phyloP scores from a whole-genome alignment of 495 filamentous ascomycete genomes.

The Filosporella fistucella region DNA sequence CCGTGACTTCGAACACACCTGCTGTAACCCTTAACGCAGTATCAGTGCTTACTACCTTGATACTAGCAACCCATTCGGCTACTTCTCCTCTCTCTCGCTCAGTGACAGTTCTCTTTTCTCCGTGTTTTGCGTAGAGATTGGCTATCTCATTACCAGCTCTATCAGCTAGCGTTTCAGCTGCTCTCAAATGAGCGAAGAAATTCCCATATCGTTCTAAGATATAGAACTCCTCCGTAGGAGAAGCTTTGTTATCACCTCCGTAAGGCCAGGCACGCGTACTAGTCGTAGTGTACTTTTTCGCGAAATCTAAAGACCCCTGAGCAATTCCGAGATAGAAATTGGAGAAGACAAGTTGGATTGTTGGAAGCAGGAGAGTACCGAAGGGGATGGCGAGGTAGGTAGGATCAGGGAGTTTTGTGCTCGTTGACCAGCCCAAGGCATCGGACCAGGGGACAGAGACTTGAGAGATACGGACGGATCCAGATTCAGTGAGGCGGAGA shows the following conservation, averaged over 20 bases:
- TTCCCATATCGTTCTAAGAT: slow-evolving; percentile 57
- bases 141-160: slow-evolving; percentile 41
- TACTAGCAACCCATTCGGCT: slow-evolving; percentile 54
- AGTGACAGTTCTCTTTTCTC: slow-evolving; percentile 33
- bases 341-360: slow-evolving; percentile 57
- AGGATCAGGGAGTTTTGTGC: slow-evolving; percentile 38
- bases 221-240: slow-evolving; percentile 55
- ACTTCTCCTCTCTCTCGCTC: slow-evolving; percentile 46
- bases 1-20: slow-evolving; percentile 57
- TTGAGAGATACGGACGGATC: slow-evolving; percentile 51
- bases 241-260: slow-evolving; percentile 48
- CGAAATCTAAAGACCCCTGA: slow-evolving; percentile 43
- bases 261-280: slow-evolving; percentile 56
- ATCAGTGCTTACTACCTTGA: slow-evolving; percentile 57
- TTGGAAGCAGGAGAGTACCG: slow-evolving; percentile 48
- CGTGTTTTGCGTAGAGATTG: slow-evolving; percentile 34
- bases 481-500: slow-evolving; percentile 56
- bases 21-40: slow-evolving; percentile 47
- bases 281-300: slow-evolving; percentile 43
- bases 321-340: slow-evolving; percentile 62
- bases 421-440: slow-evolving; percentile 50
- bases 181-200: slow-evolving; percentile 53
- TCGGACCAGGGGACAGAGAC: slow-evolving; percentile 50
- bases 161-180: slow-evolving; percentile 50
- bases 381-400: slow-evolving; percentile 43